A percentile compares a stretch with the other conserved stretches of the same genome.
These are phyloP conservation scores for Corynascus novoguineensis DNA, from an alignment of 495 filamentous ascomycete genomes.

Conservation along the genomic window DNA sequence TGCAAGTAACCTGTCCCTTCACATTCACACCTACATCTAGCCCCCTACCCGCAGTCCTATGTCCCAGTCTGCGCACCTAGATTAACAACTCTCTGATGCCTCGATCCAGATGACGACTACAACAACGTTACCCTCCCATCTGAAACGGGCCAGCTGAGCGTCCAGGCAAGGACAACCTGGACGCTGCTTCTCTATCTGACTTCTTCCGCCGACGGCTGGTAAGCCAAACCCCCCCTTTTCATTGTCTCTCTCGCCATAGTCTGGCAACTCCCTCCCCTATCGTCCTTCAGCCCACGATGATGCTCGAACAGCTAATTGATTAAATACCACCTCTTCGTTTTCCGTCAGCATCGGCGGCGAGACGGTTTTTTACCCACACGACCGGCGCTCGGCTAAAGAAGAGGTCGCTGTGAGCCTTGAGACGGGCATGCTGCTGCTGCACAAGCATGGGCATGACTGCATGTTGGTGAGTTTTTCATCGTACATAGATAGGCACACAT, in stretches of 20 bases:
- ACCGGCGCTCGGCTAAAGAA: slow-evolving; percentile 52
- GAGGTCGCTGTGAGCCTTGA: slow-evolving; percentile 65
- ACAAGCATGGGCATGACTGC: slow-evolving; percentile 85
- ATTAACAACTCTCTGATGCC: background rate
- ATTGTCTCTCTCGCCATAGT: no score
- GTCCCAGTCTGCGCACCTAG: background rate
- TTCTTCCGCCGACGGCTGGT: slow-evolving; percentile 39
- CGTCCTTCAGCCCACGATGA: background rate
- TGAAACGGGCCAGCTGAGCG: slow-evolving; percentile 17
- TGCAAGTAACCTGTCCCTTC: slow-evolving; percentile 48
- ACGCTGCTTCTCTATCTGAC: slow-evolving; percentile 86
- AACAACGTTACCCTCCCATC: slow-evolving; percentile 56
- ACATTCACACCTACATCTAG: no score
- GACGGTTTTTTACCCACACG: slow-evolving; percentile 84
- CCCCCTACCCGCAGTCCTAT: background rate
- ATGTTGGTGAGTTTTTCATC: slow-evolving; percentile 53
- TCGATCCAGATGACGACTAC: slow-evolving; percentile 65
- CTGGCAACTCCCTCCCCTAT: background rate
- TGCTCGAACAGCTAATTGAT: background rate
- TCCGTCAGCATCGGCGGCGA: slow-evolving; percentile 62
- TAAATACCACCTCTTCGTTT: background rate
- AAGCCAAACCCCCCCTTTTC: background rate
- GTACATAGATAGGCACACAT: no score
- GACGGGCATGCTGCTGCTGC: slow-evolving; percentile 76
- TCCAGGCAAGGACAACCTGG: slow-evolving; percentile 79